Evolutionary conservation across 2,329 filamentous ascomycete genomes (phyloP).

Genomic region (Fusarium stilboides): DNA sequence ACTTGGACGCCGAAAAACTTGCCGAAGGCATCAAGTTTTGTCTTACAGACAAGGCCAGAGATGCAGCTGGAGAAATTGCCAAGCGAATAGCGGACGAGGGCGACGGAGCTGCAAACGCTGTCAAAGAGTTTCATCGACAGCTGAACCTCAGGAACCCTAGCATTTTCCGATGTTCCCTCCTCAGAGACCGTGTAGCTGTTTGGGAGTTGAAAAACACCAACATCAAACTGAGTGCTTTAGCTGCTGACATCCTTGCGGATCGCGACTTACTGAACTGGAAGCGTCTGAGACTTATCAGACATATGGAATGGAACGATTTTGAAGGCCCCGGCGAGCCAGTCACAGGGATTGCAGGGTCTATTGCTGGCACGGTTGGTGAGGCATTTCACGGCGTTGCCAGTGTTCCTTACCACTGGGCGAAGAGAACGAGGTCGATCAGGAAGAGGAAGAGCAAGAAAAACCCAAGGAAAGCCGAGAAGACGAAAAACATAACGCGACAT

Average conservation of each 20-base stretch:
- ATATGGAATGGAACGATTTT: constrained; percentile 83
- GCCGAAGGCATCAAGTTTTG: constrained; percentile 80
- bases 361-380: constrained; percentile 71
- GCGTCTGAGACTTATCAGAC: constrained; percentile 74
- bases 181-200: constrained; percentile 73
- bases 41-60: constrained; percentile 71
- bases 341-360: constrained; percentile 74
- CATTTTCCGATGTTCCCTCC: constrained; percentile 76
- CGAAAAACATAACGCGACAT: constrained; percentile 1
- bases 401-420: constrained; percentile 74
- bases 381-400: constrained; percentile 75
- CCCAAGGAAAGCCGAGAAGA: constrained; percentile 12
- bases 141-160: constrained; percentile 66
- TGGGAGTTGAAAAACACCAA: constrained; percentile 76
- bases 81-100: constrained; percentile 73
- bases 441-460: constrained; percentile 31
- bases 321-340: constrained; percentile 82
- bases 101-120: constrained; percentile 79
- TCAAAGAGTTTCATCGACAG: constrained; percentile 75
- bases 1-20: constrained; percentile 73
- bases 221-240: constrained; percentile 73
- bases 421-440: constrained; percentile 67
- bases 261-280: constrained; percentile 75
- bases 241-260: constrained; percentile 75
- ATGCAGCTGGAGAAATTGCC: constrained; percentile 72